phyloP scores from a whole-genome alignment of 305 asterid species.

The Fraxinus sp. region DNA sequence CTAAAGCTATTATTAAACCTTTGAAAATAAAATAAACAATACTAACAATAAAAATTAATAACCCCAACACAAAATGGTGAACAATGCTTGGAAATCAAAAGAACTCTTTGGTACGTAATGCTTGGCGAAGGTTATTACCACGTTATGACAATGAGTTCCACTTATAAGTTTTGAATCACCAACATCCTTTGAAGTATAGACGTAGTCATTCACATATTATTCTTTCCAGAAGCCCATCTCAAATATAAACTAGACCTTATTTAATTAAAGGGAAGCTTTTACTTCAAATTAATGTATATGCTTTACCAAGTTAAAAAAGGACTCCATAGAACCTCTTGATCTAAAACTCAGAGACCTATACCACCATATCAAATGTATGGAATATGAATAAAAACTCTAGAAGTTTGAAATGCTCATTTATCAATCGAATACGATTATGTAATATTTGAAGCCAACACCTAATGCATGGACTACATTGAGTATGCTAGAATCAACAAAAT shows the following conservation, averaged over 20 bases:
- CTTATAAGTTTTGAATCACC: background rate
- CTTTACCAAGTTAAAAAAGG: background rate
- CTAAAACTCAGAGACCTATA: background rate
- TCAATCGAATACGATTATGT: background rate
- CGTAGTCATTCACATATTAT: background rate
- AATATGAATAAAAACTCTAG: background rate
- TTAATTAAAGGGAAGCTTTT: background rate
- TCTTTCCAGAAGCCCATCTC: background rate
- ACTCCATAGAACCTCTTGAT: background rate
- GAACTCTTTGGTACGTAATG: background rate
- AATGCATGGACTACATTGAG: constrained; percentile 4
- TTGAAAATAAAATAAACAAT: background rate
- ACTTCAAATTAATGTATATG: background rate
- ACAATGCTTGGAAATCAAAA: background rate
- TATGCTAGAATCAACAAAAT: constrained; percentile 1
- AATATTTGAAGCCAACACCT: background rate
- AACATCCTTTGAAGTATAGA: background rate
- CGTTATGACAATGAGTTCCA: background rate
- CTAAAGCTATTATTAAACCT: background rate
- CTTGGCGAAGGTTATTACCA: background rate
- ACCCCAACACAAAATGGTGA: background rate
- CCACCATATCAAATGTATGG: background rate
- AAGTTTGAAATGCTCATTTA: constrained; percentile 1
- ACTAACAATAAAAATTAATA: background rate
- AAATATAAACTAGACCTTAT: background rate